Evolutionary conservation across 176 grass and related monocot species (phyloP).

Genomic region (Microstegium vimineum): DNA sequence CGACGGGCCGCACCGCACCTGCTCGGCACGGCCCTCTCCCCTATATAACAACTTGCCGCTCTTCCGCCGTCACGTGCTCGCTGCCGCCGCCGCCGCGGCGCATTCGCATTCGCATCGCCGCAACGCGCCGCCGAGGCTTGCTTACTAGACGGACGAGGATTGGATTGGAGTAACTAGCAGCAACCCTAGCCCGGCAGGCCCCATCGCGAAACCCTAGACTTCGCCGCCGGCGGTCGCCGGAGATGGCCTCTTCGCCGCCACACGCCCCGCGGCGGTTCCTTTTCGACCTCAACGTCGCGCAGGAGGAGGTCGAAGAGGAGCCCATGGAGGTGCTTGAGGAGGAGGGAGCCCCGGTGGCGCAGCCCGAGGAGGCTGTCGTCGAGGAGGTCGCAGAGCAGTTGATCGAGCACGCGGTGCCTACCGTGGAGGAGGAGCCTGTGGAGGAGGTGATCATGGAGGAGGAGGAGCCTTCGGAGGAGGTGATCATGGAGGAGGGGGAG

Average conservation of each 20-base stretch:
- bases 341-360: neutral
- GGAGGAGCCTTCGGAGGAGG: neutral
- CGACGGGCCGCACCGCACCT: neutral
- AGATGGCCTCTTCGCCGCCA: slow-evolving; percentile 19
- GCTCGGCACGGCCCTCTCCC: neutral
- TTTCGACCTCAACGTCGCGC: slow-evolving; percentile 57
- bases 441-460: slow-evolving; percentile 22
- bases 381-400: neutral
- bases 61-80: neutral
- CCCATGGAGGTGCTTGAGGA: neutral
- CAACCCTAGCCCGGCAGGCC: neutral
- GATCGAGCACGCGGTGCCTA: neutral
- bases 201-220: slow-evolving; percentile 45
- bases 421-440: neutral
- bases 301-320: slow-evolving; percentile 31
- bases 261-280: slow-evolving; percentile 17
- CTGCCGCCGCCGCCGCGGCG: neutral
- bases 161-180: neutral
- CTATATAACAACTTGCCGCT: neutral
- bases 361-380: neutral
- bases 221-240: slow-evolving; percentile 17
- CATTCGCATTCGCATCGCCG: neutral
- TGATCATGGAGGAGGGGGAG: neutral
- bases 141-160: neutral
- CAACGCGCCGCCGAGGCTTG: neutral